These are phyloP conservation scores for Kingdonia uniflora DNA, from an alignment of 164 flowering plant genomes.

Conservation along the genomic window DNA sequence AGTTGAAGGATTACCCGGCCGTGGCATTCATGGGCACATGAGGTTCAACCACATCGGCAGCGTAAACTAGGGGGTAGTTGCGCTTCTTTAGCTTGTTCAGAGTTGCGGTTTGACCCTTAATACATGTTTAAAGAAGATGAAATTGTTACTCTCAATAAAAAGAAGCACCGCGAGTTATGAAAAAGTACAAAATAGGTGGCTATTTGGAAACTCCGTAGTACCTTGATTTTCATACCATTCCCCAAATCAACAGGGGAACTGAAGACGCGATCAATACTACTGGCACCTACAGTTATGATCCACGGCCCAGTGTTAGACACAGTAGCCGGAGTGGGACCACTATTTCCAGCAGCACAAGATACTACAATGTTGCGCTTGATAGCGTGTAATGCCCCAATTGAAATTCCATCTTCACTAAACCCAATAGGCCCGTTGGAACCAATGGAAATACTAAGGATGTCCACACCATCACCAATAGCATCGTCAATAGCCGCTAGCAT, in stretches of 20 bases:
- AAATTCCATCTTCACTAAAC: constrained; percentile 41
- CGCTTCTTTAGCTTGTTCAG: constrained; percentile 32
- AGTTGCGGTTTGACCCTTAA: constrained; percentile 58
- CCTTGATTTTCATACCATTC: constrained; percentile 46
- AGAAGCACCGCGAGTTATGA: no score
- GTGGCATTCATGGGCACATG: constrained; percentile 21
- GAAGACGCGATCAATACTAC: constrained; percentile 61
- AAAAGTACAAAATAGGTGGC: no score
- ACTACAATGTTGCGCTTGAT: constrained; percentile 51
- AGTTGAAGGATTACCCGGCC: no score
- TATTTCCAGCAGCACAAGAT: constrained; percentile 65
- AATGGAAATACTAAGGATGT: constrained; percentile 71
- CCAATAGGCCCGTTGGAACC: constrained; percentile 23
- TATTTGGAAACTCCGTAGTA: no score
- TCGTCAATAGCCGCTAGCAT: constrained; percentile 89
- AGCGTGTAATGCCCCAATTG: constrained; percentile 73
- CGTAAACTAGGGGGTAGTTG: constrained; percentile 50
- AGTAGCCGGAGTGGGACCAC: constrained; percentile 50
- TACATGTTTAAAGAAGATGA: no score
- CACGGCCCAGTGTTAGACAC: constrained; percentile 71
- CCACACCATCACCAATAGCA: constrained; percentile 76
- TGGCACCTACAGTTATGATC: constrained; percentile 83
- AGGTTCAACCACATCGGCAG: constrained; percentile 39
- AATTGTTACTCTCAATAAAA: no score
- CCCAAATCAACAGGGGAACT: constrained; percentile 47